Percentiles rank a stretch among this genome's conserved stretches.
Evolutionary conservation across 306 rosid genomes (phyloP).

Genomic region (Spatholobus suberectus): DNA sequence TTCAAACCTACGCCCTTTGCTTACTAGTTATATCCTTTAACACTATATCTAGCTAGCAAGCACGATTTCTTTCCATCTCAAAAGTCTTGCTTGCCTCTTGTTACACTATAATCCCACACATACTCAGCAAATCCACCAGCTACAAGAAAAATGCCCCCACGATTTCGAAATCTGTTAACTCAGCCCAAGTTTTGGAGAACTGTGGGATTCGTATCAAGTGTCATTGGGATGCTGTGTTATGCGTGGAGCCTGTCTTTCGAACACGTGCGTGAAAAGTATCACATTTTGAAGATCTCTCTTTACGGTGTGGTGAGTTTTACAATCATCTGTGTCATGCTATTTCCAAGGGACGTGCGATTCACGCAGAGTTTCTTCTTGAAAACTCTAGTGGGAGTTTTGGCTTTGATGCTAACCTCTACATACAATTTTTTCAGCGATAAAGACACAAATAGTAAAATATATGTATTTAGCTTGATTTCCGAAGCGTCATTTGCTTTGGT

Average conservation of each 20-base stretch:
- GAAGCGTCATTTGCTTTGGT: neutral
- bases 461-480: neutral
- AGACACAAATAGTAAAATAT: neutral
- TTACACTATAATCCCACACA: too few species aligned
- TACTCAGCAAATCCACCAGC: neutral
- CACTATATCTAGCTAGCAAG: too few species aligned
- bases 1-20: too few species aligned
- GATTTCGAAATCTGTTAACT: neutral
- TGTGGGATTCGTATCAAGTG: constrained; percentile 13
- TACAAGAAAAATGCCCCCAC: neutral
- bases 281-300: neutral
- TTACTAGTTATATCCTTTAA: too few species aligned
- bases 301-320: neutral
- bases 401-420: neutral
- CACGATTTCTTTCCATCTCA: too few species aligned
- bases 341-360: neutral
- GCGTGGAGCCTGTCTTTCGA: neutral
- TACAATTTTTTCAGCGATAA: neutral
- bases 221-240: neutral
- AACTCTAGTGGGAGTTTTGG: neutral
- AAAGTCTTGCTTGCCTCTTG: too few species aligned
- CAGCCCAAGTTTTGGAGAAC: neutral
- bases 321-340: neutral
- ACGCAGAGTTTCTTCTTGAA: neutral
- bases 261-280: neutral